A percentile compares a stretch with the other conserved stretches of the same genome.
Conservation (phyloP, 148 eudicot species). For the Chenopodium berlandieri region DNA sequence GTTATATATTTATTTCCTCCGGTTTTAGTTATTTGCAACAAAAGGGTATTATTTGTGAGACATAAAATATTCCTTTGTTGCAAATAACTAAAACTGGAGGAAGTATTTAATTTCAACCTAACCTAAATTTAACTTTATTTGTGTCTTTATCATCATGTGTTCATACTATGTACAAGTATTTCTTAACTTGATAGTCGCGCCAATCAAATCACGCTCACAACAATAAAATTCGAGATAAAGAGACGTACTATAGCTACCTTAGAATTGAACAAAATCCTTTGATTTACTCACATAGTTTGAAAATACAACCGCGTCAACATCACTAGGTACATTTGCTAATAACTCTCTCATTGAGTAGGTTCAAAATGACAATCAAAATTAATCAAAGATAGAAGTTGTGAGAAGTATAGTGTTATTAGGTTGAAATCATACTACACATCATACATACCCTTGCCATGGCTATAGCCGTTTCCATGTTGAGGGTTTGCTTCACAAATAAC, state of each 20-base stretch:
- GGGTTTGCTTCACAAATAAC: conserved; percentile 80
- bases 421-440: neutral
- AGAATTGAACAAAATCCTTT: no score
- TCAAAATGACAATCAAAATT: conserved; percentile 5
- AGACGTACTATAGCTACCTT: no score
- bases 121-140: no score
- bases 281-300: conserved; percentile 56
- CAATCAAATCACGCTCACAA: neutral
- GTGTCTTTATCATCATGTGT: no score
- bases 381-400: neutral
- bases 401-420: neutral
- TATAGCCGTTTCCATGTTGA: conserved; percentile 88
- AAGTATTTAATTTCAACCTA: no score
- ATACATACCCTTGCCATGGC: conserved; percentile 73
- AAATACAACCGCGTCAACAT: conserved; percentile 65
- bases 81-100: no score
- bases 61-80: no score
- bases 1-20: no score
- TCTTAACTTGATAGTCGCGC: neutral
- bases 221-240: neutral
- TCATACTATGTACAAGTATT: no score
- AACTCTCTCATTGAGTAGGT: conserved; percentile 58
- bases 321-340: conserved; percentile 49
- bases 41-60: no score
- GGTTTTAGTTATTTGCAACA: no score